Evolutionary conservation across 805 yeast genomes (phyloP).

Genomic region (Metschnikowia rubicola): DNA sequence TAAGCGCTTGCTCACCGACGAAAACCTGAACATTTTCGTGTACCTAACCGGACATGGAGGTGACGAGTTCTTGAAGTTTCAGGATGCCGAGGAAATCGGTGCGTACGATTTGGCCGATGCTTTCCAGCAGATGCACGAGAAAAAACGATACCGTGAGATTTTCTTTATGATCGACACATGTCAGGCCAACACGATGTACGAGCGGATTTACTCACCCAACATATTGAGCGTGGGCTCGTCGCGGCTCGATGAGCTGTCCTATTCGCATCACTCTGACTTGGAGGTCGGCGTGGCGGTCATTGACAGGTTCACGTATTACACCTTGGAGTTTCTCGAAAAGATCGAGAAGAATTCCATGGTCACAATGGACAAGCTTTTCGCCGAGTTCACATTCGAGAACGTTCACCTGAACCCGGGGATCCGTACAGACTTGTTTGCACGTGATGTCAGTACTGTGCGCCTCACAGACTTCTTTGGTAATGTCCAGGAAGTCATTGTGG

Average conservation of each 20-base stretch:
- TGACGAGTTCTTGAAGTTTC: slow-evolving; percentile 92
- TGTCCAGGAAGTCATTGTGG: slow-evolving; percentile 72
- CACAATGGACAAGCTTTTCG: slow-evolving; percentile 82
- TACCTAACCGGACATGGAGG: slow-evolving; percentile 99
- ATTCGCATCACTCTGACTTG: slow-evolving; percentile 92
- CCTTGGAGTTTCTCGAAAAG: slow-evolving; percentile 80
- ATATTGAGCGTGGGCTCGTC: slow-evolving; percentile 91
- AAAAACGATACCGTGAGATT: slow-evolving; percentile 90
- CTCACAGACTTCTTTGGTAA: slow-evolving; percentile 95
- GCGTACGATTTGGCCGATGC: slow-evolving; percentile 96
- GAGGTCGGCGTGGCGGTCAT: slow-evolving; percentile 98
- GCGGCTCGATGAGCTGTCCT: slow-evolving; percentile 81
- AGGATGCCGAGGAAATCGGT: slow-evolving; percentile 97
- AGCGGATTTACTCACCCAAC: slow-evolving; percentile 88
- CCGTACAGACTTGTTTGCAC: slow-evolving; percentile 68
- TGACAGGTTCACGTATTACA: slow-evolving; percentile 91
- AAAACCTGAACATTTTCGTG: slow-evolving; percentile 87
- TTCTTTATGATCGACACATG: slow-evolving; percentile 98
- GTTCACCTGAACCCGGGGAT: slow-evolving; percentile 95
- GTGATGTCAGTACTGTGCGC: slow-evolving; percentile 64
- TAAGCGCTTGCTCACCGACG: slow-evolving; percentile 87
- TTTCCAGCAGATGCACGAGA: slow-evolving; percentile 94
- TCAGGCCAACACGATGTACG: slow-evolving; percentile 97
- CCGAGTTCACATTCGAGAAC: slow-evolving; percentile 75
- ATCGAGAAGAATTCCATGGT: slow-evolving; percentile 70